A percentile compares a stretch with the other conserved stretches of the same genome.
phyloP scores from a whole-genome alignment of 2,329 filamentous ascomycete species.

The Penicillium sp. region DNA sequence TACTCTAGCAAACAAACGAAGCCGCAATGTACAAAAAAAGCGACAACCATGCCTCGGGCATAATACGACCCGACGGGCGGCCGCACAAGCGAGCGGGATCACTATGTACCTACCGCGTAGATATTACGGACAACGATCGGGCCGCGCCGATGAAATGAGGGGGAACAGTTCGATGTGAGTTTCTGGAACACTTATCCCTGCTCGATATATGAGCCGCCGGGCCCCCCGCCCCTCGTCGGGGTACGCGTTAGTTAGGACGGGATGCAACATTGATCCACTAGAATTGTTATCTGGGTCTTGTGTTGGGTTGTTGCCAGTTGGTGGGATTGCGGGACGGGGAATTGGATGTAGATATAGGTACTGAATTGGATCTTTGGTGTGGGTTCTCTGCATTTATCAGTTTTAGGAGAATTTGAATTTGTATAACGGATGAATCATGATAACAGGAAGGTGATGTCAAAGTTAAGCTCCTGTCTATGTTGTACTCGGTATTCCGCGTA shows the following conservation, averaged over 20 bases:
- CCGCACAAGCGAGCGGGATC: background rate
- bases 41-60: background rate
- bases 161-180: conserved; percentile 5
- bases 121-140: conserved; percentile 1
- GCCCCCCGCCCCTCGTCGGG: background rate
- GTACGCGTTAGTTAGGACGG: conserved; percentile 12
- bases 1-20: too few relatives aligned
- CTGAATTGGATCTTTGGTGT: too few relatives aligned
- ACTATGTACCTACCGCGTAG: too few relatives aligned
- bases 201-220: background rate
- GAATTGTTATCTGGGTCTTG: background rate
- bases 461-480: too few relatives aligned
- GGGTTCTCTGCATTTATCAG: conserved; percentile 3
- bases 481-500: background rate
- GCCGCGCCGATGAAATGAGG: conserved; percentile 9
- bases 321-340: background rate
- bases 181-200: conserved; percentile 11
- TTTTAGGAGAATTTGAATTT: background rate
- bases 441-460: too few relatives aligned
- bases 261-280: conserved; percentile 6
- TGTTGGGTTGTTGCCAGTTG: too few relatives aligned
- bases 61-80: conserved; percentile 9
- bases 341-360: too few relatives aligned
- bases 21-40: background rate
- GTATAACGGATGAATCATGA: too few relatives aligned